Evolutionary conservation across 2,329 filamentous ascomycete species (phyloP), one percentile per base, ranked within the genome.

Genomic region (Cladophialophora exuberans): DNA sequence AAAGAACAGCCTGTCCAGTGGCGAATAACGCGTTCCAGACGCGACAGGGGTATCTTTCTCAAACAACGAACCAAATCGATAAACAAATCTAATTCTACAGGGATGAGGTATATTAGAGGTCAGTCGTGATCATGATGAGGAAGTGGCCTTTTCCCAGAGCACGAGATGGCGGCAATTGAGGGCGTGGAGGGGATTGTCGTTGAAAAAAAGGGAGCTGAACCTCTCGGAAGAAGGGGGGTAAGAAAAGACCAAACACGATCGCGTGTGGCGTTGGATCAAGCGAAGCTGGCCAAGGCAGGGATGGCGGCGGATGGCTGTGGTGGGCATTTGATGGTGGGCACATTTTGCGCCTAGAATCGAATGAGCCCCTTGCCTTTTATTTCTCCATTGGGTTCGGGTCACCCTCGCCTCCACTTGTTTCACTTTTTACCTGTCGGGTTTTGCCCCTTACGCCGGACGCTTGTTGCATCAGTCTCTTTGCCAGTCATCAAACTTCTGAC

Each of bases 11-110:
- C 17, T 53, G 31, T 15, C 31, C 11, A 13, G 41, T 52, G 39
- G 49, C 46, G 46, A 49, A 49, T 38, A 20, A 38, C 58, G 58
- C 58, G 58, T 60, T 57, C 54, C 58, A 33, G 54, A 60, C 58
- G 58, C 58, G 58, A 60, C 54, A 50, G 48, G 56, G 35, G 15
- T 39, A 22, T 20, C 23, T 9, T 11, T 30, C 26, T 41, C 47
- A 38, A 36, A 26, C 15, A 38, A 18, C 22, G 31, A 25, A 41
- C 18, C 10, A 28, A 39, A 41, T 17, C 25, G 20, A 45, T 17
- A 10, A 22, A 22, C 39, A 42, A 22, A n/a, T 41, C 33, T 49
- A 41, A 18, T n/a, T 49, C 46, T 49, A 49, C 15, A 15, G n/a
- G 15, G 36, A 15, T 33, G 39, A 20, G 31, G 17, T 17, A 47